Conservation (phyloP, 2,329 filamentous ascomycete species). For the Zopfia rhizophila region DNA sequence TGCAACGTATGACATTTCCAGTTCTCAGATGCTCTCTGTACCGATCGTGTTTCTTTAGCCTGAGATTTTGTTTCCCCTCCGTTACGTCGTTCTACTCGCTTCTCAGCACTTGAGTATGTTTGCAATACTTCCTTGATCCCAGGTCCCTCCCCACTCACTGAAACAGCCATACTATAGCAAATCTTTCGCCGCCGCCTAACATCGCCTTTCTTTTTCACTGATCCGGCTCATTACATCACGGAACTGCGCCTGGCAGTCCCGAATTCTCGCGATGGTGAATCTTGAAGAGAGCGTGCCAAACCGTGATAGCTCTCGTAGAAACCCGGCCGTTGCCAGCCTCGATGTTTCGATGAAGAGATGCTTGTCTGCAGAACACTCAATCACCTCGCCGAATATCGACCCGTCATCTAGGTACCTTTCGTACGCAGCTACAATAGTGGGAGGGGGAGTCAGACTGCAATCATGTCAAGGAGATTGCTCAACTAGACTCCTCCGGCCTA, state of each 20-base stretch:
- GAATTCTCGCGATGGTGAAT: conserved; percentile 57
- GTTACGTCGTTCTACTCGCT: too few species aligned
- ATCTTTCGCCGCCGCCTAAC: too few species aligned
- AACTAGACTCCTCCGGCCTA: conserved; percentile 10
- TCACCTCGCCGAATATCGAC: conserved; percentile 54
- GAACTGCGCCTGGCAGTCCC: conserved; percentile 51
- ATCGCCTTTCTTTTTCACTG: too few species aligned
- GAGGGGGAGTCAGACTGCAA: conserved; percentile 45
- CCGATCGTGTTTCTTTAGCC: too few species aligned
- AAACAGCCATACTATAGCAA: too few species aligned
- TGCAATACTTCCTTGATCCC: too few species aligned
- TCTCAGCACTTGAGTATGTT: too few species aligned
- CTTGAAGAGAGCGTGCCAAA: conserved; percentile 62
- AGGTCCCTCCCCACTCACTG: too few species aligned
- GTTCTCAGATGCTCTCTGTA: too few species aligned
- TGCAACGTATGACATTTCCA: too few species aligned
- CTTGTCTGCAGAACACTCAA: conserved; percentile 59
- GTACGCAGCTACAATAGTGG: conserved; percentile 60
- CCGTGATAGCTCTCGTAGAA: conserved; percentile 56
- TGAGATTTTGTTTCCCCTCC: too few species aligned
- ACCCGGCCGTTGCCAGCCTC: conserved; percentile 54
- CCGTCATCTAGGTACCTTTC: conserved; percentile 59
- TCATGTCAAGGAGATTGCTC: conserved; percentile 7
- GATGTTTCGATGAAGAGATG: conserved; percentile 51
- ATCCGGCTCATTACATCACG: too few species aligned